phyloP scores from a whole-genome alignment of 2,329 filamentous ascomycete genomes.

The Verruconis gallopava region DNA sequence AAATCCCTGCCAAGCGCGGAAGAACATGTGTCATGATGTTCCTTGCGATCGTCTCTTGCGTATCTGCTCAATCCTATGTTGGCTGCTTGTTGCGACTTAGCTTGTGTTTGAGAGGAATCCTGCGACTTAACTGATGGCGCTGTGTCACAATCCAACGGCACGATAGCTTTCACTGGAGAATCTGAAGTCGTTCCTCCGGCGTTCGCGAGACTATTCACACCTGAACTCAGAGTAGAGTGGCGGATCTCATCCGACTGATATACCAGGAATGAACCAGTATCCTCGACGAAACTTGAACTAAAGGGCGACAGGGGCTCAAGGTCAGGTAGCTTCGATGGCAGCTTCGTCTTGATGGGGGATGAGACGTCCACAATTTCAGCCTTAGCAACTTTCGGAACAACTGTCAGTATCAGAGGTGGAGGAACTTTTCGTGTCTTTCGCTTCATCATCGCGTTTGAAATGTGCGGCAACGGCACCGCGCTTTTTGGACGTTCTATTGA shows the following conservation, averaged over 20 bases:
- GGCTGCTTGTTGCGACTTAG: too few species aligned
- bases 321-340: neutral
- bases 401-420: neutral
- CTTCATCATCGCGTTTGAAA: neutral
- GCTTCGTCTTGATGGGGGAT: neutral
- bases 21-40: too few species aligned
- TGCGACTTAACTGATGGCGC: too few species aligned
- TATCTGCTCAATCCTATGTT: too few species aligned
- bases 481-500: neutral
- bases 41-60: too few species aligned
- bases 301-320: constrained; percentile 2
- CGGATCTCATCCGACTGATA: constrained; percentile 1
- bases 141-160: too few species aligned
- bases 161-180: too few species aligned
- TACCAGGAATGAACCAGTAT: neutral
- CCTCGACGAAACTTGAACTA: neutral
- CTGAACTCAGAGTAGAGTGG: too few species aligned
- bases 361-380: neutral
- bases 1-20: too few species aligned
- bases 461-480: neutral
- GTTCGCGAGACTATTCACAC: too few species aligned
- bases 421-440: neutral
- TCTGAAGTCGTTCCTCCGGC: too few species aligned
- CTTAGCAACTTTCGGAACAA: neutral
- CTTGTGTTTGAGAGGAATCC: too few species aligned